phyloP scores from a whole-genome alignment of 306 rosid genomes.

The Mucuna pruriens region DNA sequence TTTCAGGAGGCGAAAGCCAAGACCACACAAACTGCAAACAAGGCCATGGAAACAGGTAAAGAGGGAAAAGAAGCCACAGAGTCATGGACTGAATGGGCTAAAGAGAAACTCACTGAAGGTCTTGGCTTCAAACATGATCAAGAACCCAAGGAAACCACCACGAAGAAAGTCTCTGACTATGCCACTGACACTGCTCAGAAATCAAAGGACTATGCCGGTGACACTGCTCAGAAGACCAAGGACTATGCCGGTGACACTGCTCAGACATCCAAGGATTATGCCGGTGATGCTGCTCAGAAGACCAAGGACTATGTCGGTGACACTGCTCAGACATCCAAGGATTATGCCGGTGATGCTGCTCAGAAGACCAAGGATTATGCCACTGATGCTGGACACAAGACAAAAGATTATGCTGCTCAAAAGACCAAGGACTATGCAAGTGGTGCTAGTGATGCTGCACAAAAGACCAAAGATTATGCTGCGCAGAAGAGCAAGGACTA shows the following conservation, averaged over 20 bases:
- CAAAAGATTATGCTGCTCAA: background rate
- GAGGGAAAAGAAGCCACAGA: slow-evolving; percentile 59
- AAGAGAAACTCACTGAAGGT: slow-evolving; percentile 71
- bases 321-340: background rate
- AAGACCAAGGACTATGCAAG: background rate
- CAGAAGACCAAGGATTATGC: background rate
- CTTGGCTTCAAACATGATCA: slow-evolving; percentile 63
- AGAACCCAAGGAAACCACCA: slow-evolving; percentile 9
- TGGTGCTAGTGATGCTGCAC: slow-evolving; percentile 9
- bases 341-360: slow-evolving; percentile 19
- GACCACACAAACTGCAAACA: slow-evolving; percentile 23
- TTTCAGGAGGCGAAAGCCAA: slow-evolving; percentile 45
- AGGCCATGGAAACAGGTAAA: slow-evolving; percentile 47
- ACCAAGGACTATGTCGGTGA: background rate
- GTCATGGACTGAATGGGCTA: slow-evolving; percentile 89
- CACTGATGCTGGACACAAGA: too few species aligned
- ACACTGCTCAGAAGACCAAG: background rate
- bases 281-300: background rate
- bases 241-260: slow-evolving; percentile 2
- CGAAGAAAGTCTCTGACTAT: background rate
- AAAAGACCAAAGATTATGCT: slow-evolving; percentile 21
- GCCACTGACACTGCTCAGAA: background rate
- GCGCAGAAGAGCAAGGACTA: background rate
- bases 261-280: background rate
- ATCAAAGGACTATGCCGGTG: background rate